phyloP scores from a whole-genome alignment of 768 basidiomycete genomes.

The Mycena alexandri region DNA sequence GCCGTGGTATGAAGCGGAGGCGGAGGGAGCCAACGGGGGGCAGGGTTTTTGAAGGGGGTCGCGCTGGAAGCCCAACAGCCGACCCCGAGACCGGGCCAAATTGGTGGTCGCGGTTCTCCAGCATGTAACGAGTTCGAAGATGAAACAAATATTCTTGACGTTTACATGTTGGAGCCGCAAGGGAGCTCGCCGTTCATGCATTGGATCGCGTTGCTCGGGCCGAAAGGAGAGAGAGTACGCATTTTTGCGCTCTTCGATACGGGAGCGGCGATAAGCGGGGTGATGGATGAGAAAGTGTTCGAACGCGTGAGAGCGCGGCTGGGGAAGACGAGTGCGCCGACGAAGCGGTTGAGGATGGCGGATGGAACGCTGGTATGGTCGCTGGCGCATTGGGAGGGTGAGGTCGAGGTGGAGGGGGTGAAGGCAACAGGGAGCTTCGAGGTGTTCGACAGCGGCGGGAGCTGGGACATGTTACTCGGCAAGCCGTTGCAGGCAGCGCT shows the following conservation, averaged over 20 bases:
- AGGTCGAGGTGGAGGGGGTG: constrained; percentile 30
- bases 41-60: constrained; percentile 5
- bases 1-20: not conserved
- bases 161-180: constrained; percentile 6
- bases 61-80: not conserved
- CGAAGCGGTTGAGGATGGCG: constrained; percentile 46
- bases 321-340: constrained; percentile 22
- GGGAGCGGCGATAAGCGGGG: not conserved
- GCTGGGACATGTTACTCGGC: not conserved
- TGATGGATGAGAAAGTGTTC: not conserved
- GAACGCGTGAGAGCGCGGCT: not conserved
- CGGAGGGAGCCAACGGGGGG: not conserved
- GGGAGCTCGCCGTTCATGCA: not conserved
- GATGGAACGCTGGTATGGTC: constrained; percentile 42
- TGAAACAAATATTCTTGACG: not conserved
- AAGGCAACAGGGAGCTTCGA: constrained; percentile 27
- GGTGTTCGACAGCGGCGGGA: constrained; percentile 41
- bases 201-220: not conserved
- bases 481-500: not conserved
- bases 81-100: constrained; percentile 1
- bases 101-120: constrained; percentile 10
- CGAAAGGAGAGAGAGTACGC: not conserved
- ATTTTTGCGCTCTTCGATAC: not conserved
- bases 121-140: not conserved
- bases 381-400: constrained; percentile 38